These are phyloP conservation scores for Antrodiella citrinella DNA, from an alignment of 768 basidiomycete species.

Conservation along the genomic window DNA sequence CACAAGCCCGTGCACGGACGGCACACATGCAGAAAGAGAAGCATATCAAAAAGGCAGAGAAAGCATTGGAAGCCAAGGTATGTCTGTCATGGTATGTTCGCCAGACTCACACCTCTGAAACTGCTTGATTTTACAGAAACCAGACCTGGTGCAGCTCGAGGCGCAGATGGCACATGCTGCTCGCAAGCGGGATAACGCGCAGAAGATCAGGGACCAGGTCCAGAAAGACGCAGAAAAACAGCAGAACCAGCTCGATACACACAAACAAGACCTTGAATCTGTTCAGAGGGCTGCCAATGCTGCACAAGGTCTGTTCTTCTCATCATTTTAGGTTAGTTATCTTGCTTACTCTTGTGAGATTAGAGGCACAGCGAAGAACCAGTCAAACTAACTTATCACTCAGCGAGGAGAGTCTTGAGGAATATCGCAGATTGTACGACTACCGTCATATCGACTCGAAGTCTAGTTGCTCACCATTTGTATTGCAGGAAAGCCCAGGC, in stretches of 20 bases:
- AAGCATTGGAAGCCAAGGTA: constrained; percentile 77
- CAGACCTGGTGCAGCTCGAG: constrained; percentile 75
- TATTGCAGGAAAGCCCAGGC: constrained; percentile 65
- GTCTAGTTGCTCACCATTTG: neutral
- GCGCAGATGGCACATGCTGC: constrained; percentile 83
- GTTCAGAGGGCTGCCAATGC: constrained; percentile 65
- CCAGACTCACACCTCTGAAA: neutral
- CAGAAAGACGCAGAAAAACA: constrained; percentile 47
- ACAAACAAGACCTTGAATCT: constrained; percentile 57
- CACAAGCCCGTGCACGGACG: constrained; percentile 72
- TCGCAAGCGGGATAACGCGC: constrained; percentile 69
- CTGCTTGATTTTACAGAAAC: constrained; percentile 46
- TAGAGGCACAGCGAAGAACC: constrained; percentile 68
- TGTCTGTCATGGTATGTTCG: constrained; percentile 10
- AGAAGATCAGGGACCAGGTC: constrained; percentile 55
- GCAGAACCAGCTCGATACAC: constrained; percentile 40
- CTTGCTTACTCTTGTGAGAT: neutral
- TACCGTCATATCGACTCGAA: neutral
- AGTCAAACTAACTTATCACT: constrained; percentile 72
- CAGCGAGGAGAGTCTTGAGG: constrained; percentile 75
- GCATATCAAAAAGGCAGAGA: constrained; percentile 85
- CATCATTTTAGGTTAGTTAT: no score
- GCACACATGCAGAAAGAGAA: constrained; percentile 79
- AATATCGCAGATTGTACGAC: constrained; percentile 75
- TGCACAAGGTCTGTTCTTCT: constrained; percentile 61